phyloP scores from a whole-genome alignment of 768 basidiomycete species.

The Inosperma sp. region DNA sequence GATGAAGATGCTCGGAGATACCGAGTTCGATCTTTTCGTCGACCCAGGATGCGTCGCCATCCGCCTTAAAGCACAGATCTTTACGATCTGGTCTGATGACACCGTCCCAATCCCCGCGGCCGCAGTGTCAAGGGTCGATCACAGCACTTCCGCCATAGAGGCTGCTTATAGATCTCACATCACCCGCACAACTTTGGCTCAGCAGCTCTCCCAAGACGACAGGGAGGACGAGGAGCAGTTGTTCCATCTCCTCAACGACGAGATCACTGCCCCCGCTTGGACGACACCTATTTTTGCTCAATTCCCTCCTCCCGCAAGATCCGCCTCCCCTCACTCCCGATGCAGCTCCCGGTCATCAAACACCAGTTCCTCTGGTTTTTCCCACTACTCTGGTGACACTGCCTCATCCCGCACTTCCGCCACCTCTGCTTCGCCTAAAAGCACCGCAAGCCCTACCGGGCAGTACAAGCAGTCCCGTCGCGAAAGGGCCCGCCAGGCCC shows the following conservation, averaged over 20 bases:
- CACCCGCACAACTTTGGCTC: constrained; percentile 59
- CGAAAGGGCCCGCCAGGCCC: constrained; percentile 62
- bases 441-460: constrained; percentile 19
- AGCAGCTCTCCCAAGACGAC: constrained; percentile 70
- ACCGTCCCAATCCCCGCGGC: constrained; percentile 26
- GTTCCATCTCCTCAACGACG: constrained; percentile 70
- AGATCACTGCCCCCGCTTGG: constrained; percentile 67
- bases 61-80: constrained; percentile 48
- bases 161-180: constrained; percentile 11
- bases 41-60: constrained; percentile 76
- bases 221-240: constrained; percentile 66
- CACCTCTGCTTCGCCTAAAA: constrained; percentile 31
- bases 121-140: constrained; percentile 20
- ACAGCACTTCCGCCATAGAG: constrained; percentile 18
- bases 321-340: constrained; percentile 60
- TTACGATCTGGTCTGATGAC: constrained; percentile 68
- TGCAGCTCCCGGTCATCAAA: constrained; percentile 69
- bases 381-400: constrained; percentile 49
- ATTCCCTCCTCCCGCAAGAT: constrained; percentile 51
- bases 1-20: constrained; percentile 63
- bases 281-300: constrained; percentile 57
- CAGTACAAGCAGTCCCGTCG: constrained; percentile 56
- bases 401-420: constrained; percentile 43
- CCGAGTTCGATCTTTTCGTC: constrained; percentile 74
- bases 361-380: constrained; percentile 58